Evolutionary conservation across 2,329 filamentous ascomycete genomes (phyloP).

Genomic region (Penicillium nordicum): DNA sequence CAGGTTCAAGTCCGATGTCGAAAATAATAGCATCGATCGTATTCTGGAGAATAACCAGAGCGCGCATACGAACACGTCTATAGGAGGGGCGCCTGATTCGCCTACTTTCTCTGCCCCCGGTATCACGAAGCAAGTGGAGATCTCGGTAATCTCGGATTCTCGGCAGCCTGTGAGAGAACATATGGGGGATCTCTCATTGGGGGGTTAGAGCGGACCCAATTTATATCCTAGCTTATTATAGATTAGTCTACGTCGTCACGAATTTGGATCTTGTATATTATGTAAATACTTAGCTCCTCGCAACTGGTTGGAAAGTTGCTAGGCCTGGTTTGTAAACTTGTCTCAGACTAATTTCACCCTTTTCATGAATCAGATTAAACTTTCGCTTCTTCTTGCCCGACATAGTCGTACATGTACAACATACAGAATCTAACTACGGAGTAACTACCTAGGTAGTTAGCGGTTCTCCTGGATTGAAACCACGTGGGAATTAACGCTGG

Average conservation of each 20-base stretch:
- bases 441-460: too few species aligned
- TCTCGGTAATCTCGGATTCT: conserved; percentile 18
- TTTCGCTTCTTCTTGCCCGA: too few species aligned
- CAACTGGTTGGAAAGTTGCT: too few species aligned
- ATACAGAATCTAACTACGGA: too few species aligned
- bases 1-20: conserved; percentile 13
- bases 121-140: conserved; percentile 32
- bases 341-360: too few species aligned
- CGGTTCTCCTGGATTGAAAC: too few species aligned
- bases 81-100: conserved; percentile 9
- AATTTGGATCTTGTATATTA: too few species aligned
- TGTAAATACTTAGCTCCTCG: too few species aligned
- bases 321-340: too few species aligned
- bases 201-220: neutral
- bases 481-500: too few species aligned
- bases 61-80: conserved; percentile 9
- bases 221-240: neutral
- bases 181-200: neutral
- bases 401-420: too few species aligned
- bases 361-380: too few species aligned
- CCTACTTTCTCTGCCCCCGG: conserved; percentile 12
- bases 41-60: conserved; percentile 21
- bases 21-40: conserved; percentile 26
- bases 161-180: neutral
- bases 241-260: neutral